Percentiles rank a stretch among this genome's conserved stretches.
Conservation (phyloP, 2,329 filamentous ascomycete species). For the Lecanicillium sp. region DNA sequence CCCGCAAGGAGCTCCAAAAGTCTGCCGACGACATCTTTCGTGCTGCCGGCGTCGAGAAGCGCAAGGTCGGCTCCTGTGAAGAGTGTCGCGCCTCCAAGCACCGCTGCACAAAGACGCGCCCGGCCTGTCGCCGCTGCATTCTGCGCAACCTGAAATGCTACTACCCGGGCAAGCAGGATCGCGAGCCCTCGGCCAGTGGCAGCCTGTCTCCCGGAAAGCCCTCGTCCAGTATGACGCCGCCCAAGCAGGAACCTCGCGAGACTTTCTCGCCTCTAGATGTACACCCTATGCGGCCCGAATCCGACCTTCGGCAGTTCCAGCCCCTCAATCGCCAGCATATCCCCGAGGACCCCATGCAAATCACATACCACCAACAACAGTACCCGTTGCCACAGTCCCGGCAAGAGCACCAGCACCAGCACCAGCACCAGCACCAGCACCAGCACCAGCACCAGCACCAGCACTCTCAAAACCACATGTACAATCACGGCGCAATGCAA, state of each 20-base stretch:
- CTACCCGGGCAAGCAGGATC: slow-evolving; percentile 17
- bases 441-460: slow-evolving; percentile 1
- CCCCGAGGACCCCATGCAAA: background rate
- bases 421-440: background rate
- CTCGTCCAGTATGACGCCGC: background rate
- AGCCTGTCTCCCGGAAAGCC: slow-evolving; percentile 8
- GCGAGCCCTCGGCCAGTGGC: slow-evolving; percentile 9
- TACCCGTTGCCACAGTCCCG: slow-evolving; percentile 10
- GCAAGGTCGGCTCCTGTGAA: slow-evolving; percentile 23
- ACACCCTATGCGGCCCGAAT: slow-evolving; percentile 5
- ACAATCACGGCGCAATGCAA: background rate
- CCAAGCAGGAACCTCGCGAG: slow-evolving; percentile 9
- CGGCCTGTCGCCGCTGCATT: slow-evolving; percentile 23
- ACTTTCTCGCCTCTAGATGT: slow-evolving; percentile 3
- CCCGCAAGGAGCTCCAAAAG: slow-evolving; percentile 20
- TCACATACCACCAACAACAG: background rate
- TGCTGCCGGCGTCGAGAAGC: slow-evolving; percentile 23
- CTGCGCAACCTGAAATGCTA: slow-evolving; percentile 18
- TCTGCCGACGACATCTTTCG: slow-evolving; percentile 23
- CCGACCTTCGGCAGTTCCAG: slow-evolving; percentile 12
- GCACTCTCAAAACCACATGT: background rate
- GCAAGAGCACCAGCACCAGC: background rate
- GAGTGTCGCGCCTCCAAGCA: slow-evolving; percentile 24
- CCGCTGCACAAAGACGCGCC: slow-evolving; percentile 22
- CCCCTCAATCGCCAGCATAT: slow-evolving; percentile 8